These are phyloP conservation scores for Coniosporium apollinis DNA, from an alignment of 495 filamentous ascomycete species.

Conservation along the genomic window DNA sequence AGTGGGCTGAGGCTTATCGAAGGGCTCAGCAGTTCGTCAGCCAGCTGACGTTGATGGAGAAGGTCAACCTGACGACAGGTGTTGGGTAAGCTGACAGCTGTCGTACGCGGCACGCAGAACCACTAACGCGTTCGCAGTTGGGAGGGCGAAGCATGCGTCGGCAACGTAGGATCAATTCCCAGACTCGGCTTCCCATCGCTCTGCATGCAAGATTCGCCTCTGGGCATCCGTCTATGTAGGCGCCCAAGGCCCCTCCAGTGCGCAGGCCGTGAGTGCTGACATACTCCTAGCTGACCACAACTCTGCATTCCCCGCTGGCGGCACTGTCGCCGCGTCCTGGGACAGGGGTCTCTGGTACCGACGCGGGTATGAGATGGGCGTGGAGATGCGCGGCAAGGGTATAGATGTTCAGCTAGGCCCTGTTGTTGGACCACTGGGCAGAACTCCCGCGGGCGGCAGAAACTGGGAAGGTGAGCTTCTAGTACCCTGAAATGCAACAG, in stretches of 20 bases:
- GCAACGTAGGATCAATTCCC: slow-evolving; percentile 51
- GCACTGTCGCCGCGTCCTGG: slow-evolving; percentile 26
- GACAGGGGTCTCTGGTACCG: slow-evolving; percentile 21
- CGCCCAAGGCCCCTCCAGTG: neutral
- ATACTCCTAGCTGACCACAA: slow-evolving; percentile 25
- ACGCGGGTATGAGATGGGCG: slow-evolving; percentile 24
- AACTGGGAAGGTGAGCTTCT: slow-evolving; percentile 51
- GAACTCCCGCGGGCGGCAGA: slow-evolving; percentile 43
- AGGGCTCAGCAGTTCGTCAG: slow-evolving; percentile 67
- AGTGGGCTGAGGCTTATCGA: slow-evolving; percentile 62
- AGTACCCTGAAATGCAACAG: neutral
- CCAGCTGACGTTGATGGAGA: slow-evolving; percentile 70
- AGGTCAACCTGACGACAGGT: slow-evolving; percentile 85
- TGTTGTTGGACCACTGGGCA: slow-evolving; percentile 57
- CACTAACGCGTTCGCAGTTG: slow-evolving; percentile 35
- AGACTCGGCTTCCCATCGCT: slow-evolving; percentile 65
- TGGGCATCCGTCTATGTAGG: slow-evolving; percentile 50
- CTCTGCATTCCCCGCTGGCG: slow-evolving; percentile 25
- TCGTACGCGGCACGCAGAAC: neutral
- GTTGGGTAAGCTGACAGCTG: slow-evolving; percentile 39
- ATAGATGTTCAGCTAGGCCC: slow-evolving; percentile 78
- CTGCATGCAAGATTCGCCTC: slow-evolving; percentile 80
- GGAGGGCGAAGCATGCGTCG: slow-evolving; percentile 63
- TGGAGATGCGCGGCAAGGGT: slow-evolving; percentile 22
- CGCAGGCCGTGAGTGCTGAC: neutral